phyloP scores from a whole-genome alignment of 169 alveolate species.

The Eimeria necatrix region DNA sequence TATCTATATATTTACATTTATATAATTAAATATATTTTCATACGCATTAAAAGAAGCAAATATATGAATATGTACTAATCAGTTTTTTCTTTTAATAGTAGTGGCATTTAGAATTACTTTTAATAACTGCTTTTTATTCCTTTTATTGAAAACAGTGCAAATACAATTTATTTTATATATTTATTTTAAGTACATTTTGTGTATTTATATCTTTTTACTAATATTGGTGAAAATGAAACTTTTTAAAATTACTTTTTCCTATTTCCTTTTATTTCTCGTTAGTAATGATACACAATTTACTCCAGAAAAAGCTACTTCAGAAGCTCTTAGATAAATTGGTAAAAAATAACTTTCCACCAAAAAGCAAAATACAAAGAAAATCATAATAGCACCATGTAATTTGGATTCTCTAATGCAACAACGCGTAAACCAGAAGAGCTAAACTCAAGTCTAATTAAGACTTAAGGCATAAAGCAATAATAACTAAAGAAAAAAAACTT shows the following conservation, averaged over 20 bases:
- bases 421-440: conserved; percentile 69
- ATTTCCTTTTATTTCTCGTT: background rate
- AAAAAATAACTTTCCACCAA: conserved; percentile 87
- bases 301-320: conserved; percentile 91
- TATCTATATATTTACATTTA: no score
- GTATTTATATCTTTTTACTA: no score
- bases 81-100: no score
- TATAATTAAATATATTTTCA: no score
- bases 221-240: no score
- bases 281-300: conserved; percentile 85
- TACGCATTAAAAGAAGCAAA: no score
- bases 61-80: no score
- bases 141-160: no score
- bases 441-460: background rate
- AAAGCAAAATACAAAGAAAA: conserved; percentile 88
- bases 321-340: conserved; percentile 87
- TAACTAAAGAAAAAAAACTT: background rate
- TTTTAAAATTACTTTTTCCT: conserved; percentile 58
- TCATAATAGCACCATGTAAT: conserved; percentile 89
- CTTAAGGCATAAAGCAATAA: background rate
- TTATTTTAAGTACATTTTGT: no score
- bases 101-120: no score
- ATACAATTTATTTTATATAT: no score
- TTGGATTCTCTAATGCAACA: conserved; percentile 80
- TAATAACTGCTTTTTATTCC: no score